Percentiles rank a stretch among this genome's conserved stretches.
phyloP scores from a whole-genome alignment of 2,329 filamentous ascomycete genomes.

The Phyllosticta citribraziliensis region DNA sequence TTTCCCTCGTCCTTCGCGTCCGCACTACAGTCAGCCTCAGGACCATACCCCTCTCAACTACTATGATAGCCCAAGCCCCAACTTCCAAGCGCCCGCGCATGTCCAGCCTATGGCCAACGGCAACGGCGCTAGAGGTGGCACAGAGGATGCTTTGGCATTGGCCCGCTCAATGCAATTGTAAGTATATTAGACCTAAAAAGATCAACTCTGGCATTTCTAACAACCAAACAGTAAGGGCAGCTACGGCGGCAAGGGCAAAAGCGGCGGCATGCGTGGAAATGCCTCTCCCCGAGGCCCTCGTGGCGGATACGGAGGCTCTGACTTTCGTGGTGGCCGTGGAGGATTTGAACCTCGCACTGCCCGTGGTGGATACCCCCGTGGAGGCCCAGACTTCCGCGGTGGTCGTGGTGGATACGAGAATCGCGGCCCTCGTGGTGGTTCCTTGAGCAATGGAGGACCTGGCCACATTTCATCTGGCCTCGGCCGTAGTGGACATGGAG shows the following conservation, averaged over 20 bases:
- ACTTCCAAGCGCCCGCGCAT: not conserved
- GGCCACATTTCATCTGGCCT: not conserved
- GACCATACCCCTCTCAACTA: not conserved
- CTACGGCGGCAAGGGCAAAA: not conserved
- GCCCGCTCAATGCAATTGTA: constrained; percentile 2
- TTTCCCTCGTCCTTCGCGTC: not conserved
- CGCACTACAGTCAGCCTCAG: not conserved
- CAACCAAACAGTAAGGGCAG: not conserved
- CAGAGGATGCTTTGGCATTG: not conserved
- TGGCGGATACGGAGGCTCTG: not conserved
- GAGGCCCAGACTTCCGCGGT: not conserved
- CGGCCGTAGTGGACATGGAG: not conserved
- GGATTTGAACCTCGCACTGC: not conserved
- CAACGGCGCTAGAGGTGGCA: not conserved
- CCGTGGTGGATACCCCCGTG: not conserved
- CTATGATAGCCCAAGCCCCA: not conserved
- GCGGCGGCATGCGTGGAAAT: not conserved
- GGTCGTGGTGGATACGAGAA: not conserved
- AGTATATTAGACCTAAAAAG: not conserved
- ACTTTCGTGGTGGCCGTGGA: not conserved
- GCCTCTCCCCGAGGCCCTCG: not conserved
- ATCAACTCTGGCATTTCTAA: not conserved
- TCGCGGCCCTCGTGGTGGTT: not conserved
- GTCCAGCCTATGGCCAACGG: not conserved
- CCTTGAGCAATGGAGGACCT: not conserved